A percentile compares a stretch with the other conserved stretches of the same genome.
Evolutionary conservation across 2,329 filamentous ascomycete genomes (phyloP).

Genomic region (Hypoxylon sp.): DNA sequence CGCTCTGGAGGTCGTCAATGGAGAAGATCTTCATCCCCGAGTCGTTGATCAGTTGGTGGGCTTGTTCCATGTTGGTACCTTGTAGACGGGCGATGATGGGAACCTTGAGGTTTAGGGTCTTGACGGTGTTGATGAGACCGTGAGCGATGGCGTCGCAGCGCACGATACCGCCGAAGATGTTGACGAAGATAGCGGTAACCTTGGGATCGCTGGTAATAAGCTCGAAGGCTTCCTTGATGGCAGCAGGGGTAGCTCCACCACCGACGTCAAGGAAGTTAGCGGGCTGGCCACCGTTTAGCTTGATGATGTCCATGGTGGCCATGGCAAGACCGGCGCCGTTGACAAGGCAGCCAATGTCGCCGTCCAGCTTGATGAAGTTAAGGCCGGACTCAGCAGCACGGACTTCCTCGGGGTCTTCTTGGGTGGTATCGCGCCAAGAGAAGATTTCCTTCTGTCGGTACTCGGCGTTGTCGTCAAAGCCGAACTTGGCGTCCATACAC

Average conservation of each 20-base stretch:
- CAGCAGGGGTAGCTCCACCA: slow-evolving; percentile 94
- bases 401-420: slow-evolving; percentile 98
- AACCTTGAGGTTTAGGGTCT: slow-evolving; percentile 95
- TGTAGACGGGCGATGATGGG: slow-evolving; percentile 97
- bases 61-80: slow-evolving; percentile 97
- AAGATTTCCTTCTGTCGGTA: slow-evolving; percentile 99
- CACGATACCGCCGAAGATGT: slow-evolving; percentile 99
- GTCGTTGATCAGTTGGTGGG: slow-evolving; percentile 94
- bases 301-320: slow-evolving; percentile 99
- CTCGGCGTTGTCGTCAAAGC: slow-evolving; percentile 98
- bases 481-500: slow-evolving; percentile 99
- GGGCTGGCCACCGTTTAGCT: slow-evolving; percentile 95
- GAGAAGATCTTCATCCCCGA: slow-evolving; percentile 99
- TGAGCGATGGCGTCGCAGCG: slow-evolving; percentile 97
- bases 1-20: slow-evolving; percentile 96
- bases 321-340: slow-evolving; percentile 99
- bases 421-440: slow-evolving; percentile 90
- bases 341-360: slow-evolving; percentile 98
- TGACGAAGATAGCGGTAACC: slow-evolving; percentile 99
- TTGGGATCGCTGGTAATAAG: slow-evolving; percentile 99
- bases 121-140: slow-evolving; percentile 93
- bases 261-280: slow-evolving; percentile 99
- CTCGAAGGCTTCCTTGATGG: slow-evolving; percentile 97
- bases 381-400: slow-evolving; percentile 94
- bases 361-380: slow-evolving; percentile 99